A percentile compares a stretch with the other conserved stretches of the same genome.
Conservation (phyloP, 2,329 filamentous ascomycete species). For the Didymellaceae sp. region DNA sequence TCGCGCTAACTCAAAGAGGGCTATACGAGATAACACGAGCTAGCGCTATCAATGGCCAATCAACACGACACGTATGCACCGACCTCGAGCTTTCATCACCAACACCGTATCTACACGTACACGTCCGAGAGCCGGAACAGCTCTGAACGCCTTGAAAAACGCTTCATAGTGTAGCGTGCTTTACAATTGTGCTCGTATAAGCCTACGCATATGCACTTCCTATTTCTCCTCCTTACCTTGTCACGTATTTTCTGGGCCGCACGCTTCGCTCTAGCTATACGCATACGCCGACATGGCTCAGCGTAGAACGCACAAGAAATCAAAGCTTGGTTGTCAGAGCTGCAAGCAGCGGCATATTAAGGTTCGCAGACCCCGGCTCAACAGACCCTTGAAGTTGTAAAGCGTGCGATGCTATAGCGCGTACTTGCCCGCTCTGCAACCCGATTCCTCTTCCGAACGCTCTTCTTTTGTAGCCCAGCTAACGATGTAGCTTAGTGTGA, state of each 20-base stretch:
- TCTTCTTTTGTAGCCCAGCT: background rate
- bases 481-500: slow-evolving; percentile 30
- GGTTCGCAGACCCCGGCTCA: slow-evolving; percentile 4
- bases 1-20: background rate
- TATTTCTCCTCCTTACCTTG: background rate
- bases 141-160: background rate
- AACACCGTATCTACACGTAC: background rate
- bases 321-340: slow-evolving; percentile 25
- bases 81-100: background rate
- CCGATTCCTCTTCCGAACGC: background rate
- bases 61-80: background rate
- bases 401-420: no score
- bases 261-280: background rate
- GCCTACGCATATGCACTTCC: background rate
- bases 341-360: slow-evolving; percentile 35
- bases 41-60: background rate
- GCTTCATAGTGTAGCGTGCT: background rate
- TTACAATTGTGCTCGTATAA: slow-evolving; percentile 1
- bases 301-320: slow-evolving; percentile 29
- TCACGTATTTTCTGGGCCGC: background rate
- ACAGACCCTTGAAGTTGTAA: no score
- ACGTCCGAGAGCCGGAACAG: background rate
- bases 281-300: slow-evolving; percentile 7
- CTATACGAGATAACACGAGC: slow-evolving; percentile 1
- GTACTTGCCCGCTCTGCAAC: no score